Conservation (phyloP, 495 filamentous ascomycete species). For the Cenococcum geophilum region DNA sequence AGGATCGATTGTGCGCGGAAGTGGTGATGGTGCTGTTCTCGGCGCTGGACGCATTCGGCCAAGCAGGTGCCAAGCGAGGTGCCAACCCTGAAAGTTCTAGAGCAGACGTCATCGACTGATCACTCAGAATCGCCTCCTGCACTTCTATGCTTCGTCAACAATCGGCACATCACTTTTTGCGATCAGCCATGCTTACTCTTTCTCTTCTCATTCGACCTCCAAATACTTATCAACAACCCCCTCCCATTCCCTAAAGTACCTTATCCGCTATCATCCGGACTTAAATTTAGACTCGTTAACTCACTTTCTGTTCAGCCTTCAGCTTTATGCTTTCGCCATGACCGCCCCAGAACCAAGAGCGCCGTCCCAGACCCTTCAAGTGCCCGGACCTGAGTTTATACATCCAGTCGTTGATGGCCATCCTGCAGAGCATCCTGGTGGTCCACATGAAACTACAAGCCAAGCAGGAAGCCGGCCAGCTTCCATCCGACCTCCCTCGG, state of each 20-base stretch:
- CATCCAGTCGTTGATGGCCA: neutral
- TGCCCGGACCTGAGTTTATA: conserved; percentile 10
- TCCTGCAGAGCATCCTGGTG: neutral
- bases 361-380: conserved; percentile 7
- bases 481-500: conserved; percentile 9
- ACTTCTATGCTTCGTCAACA: neutral
- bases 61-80: too few species aligned
- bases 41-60: too few species aligned
- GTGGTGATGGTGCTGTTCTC: neutral
- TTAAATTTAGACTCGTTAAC: neutral
- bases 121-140: neutral
- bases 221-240: neutral
- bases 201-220: neutral
- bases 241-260: neutral
- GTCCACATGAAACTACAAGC: neutral
- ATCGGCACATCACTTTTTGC: neutral
- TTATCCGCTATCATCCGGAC: conserved; percentile 22
- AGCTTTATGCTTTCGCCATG: conserved; percentile 1
- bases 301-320: neutral
- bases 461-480: conserved; percentile 17
- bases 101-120: neutral
- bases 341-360: neutral
- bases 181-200: conserved; percentile 9
- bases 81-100: too few species aligned
- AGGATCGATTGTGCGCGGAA: neutral